phyloP scores from a whole-genome alignment of 257 asterid genomes.

The Haberlea rhodopensis region DNA sequence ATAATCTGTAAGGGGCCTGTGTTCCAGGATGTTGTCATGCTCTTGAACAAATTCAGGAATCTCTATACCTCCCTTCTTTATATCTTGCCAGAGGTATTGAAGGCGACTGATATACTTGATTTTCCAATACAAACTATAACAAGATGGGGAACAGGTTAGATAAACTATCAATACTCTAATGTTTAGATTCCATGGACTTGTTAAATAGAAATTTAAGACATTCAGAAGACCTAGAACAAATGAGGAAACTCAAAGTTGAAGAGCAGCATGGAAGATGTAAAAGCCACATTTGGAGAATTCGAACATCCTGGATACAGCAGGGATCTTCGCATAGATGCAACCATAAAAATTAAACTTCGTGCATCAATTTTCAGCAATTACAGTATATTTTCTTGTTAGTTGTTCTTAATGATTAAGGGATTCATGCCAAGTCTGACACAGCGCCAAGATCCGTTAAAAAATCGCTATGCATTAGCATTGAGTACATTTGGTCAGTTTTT shows the following conservation, averaged over 20 bases:
- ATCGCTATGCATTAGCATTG: too few species aligned
- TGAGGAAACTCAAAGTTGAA: neutral
- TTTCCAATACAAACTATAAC: conserved; percentile 79
- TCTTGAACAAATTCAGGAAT: conserved; percentile 81
- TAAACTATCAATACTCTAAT: neutral
- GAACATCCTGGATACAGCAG: neutral
- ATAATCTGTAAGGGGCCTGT: conserved; percentile 84
- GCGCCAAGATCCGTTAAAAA: too few species aligned
- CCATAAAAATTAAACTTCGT: neutral
- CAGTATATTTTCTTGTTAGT: too few species aligned
- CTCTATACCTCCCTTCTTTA: conserved; percentile 73
- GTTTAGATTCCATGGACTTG: neutral
- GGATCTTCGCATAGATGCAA: neutral
- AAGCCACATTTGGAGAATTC: neutral
- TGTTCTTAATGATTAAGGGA: too few species aligned
- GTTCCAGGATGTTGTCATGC: conserved; percentile 79
- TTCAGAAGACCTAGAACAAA: neutral
- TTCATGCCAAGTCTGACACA: too few species aligned
- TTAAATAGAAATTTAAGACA: neutral
- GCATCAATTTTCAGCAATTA: too few species aligned
- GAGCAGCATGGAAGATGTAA: neutral
- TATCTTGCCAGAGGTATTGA: conserved; percentile 88
- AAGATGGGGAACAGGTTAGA: conserved; percentile 8
- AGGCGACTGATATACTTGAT: conserved; percentile 84
- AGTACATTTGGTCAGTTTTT: too few species aligned